A percentile compares a stretch with the other conserved stretches of the same genome.
Conservation (phyloP, 176 grass and related monocot species). For the Cenchrus americanus region DNA sequence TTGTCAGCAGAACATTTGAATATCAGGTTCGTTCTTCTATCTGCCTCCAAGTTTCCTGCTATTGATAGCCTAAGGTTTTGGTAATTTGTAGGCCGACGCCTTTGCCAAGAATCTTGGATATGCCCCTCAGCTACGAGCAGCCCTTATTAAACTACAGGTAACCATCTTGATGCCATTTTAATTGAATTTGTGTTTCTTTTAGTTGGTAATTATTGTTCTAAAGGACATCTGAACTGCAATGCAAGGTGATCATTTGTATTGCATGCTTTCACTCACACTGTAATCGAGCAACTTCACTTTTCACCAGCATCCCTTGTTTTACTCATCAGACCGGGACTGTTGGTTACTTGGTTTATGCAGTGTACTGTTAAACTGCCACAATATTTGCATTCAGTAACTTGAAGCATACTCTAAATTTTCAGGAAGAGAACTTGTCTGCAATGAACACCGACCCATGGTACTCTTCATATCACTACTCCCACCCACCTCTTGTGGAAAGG, state of each 20-base stretch:
- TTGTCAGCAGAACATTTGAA: constrained; percentile 95
- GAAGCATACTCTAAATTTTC: constrained; percentile 33
- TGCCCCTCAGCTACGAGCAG: constrained; percentile 60
- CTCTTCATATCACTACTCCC: constrained; percentile 96
- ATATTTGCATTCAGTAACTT: constrained; percentile 33
- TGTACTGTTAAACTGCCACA: background rate
- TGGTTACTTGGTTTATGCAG: background rate
- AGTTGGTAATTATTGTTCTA: background rate
- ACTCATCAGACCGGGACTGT: background rate
- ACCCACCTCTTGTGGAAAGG: constrained; percentile 96
- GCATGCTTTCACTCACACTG: background rate
- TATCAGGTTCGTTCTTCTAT: constrained; percentile 78
- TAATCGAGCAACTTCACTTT: background rate
- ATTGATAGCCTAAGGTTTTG: constrained; percentile 32
- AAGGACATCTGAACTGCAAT: background rate
- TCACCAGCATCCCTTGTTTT: background rate
- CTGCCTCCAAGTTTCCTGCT: constrained; percentile 26
- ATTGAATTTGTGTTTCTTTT: background rate
- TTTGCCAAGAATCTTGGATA: constrained; percentile 99
- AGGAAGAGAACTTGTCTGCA: constrained; percentile 96
- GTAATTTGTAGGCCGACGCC: constrained; percentile 80
- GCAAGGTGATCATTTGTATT: constrained; percentile 11
- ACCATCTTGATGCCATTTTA: constrained; percentile 22
- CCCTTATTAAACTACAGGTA: constrained; percentile 93
- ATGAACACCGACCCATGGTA: constrained; percentile 99